phyloP scores from a whole-genome alignment of 202 grass and related monocot genomes.

The Musa balbisiana region DNA sequence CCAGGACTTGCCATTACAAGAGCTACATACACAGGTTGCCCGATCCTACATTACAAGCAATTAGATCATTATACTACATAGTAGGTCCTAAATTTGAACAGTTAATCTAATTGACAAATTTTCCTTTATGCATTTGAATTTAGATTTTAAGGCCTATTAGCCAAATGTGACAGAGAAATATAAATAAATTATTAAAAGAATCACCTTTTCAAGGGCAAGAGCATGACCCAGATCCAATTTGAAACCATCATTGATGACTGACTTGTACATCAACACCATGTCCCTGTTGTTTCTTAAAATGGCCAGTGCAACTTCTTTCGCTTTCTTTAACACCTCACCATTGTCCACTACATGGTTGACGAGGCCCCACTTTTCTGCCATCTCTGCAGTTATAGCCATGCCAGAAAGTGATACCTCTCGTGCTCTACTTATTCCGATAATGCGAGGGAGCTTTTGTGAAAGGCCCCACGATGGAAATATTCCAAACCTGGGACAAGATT shows the following conservation, averaged over 20 bases:
- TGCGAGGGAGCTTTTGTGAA: conserved; percentile 79
- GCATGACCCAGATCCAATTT: conserved; percentile 60
- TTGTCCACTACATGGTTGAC: conserved; percentile 71
- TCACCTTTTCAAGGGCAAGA: conserved; percentile 67
- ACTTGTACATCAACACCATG: conserved; percentile 68
- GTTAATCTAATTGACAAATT: no score
- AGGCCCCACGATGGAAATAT: conserved; percentile 96
- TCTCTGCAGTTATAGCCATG: conserved; percentile 58
- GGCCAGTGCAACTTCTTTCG: conserved; percentile 47
- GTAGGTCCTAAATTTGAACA: no score
- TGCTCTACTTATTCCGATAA: conserved; percentile 75
- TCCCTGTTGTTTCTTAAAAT: conserved; percentile 66
- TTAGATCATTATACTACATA: no score
- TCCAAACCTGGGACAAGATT: conserved; percentile 45
- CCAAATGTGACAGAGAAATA: no score
- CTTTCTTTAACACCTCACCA: conserved; percentile 57
- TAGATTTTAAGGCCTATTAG: no score
- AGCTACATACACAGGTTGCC: no score
- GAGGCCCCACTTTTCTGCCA: conserved; percentile 83
- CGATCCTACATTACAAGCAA: no score
- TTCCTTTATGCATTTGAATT: no score
- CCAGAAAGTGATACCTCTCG: conserved; percentile 70
- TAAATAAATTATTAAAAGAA: no score
- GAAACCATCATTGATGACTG: conserved; percentile 86
- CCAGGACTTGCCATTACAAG: no score